Conservation (phyloP, 208 protist genomes). For the Strigomonas galati region DNA sequence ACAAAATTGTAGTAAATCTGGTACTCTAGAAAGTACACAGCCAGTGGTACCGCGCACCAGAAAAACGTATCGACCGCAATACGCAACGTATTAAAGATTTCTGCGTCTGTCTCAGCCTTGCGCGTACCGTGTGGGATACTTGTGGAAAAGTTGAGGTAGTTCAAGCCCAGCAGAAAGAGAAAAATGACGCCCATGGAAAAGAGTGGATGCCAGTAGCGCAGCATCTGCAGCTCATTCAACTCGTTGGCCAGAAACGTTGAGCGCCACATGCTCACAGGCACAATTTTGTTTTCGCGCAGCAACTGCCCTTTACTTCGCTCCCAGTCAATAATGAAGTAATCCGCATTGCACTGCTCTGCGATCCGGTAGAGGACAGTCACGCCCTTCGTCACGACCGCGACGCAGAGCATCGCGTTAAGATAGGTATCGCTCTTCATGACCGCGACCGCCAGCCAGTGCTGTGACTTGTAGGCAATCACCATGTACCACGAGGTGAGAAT, state of each 20-base stretch:
- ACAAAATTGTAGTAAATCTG: constrained; percentile 86
- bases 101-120: constrained; percentile 21
- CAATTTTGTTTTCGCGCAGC: constrained; percentile 78
- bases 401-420: constrained; percentile 68
- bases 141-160: constrained; percentile 44
- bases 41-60: constrained; percentile 56
- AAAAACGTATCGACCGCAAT: constrained; percentile 79
- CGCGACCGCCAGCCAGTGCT: constrained; percentile 32
- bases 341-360: constrained; percentile 81
- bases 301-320: constrained; percentile 80
- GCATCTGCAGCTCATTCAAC: constrained; percentile 72
- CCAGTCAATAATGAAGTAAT: constrained; percentile 91
- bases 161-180: constrained; percentile 59
- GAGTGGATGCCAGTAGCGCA: constrained; percentile 72
- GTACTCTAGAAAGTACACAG: constrained; percentile 70
- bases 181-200: constrained; percentile 69
- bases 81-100: constrained; percentile 47
- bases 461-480: constrained; percentile 62
- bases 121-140: constrained; percentile 37
- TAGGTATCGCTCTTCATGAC: constrained; percentile 42
- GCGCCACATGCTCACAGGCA: constrained; percentile 88
- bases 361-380: constrained; percentile 68
- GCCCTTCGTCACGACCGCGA: constrained; percentile 42
- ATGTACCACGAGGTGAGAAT: constrained; percentile 66
- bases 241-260: constrained; percentile 81